phyloP scores from a whole-genome alignment of 805 yeast genomes.

The Metschnikowia santaceciliae region DNA sequence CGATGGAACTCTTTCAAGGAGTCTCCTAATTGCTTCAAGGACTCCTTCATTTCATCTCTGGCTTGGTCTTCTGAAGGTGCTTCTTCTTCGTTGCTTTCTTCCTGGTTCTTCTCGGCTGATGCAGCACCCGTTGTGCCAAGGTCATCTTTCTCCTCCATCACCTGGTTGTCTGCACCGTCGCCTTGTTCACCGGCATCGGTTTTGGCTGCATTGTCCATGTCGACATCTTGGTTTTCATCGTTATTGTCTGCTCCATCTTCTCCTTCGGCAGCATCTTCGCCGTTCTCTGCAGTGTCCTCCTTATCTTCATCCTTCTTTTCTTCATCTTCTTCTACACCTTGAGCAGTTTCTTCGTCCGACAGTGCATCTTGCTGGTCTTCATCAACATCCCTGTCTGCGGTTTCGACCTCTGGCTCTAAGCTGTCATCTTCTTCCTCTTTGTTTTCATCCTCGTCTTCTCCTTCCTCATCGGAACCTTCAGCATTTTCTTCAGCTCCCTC shows the following conservation, averaged over 20 bases:
- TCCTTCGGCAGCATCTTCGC: constrained; percentile 45
- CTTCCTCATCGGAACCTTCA: constrained; percentile 18
- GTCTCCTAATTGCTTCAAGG: constrained; percentile 87
- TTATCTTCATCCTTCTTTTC: constrained; percentile 35
- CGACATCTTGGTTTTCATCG: constrained; percentile 41
- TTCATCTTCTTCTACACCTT: constrained; percentile 37
- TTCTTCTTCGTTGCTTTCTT: constrained; percentile 35
- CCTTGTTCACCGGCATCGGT: constrained; percentile 60
- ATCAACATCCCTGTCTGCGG: constrained; percentile 14
- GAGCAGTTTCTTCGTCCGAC: constrained; percentile 29
- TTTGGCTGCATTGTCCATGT: constrained; percentile 55
- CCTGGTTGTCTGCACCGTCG: constrained; percentile 56
- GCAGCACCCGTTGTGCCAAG: constrained; percentile 64
- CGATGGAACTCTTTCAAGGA: constrained; percentile 87
- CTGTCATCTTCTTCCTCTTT: constrained; percentile 22
- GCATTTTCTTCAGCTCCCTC: constrained; percentile 14
- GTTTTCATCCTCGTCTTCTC: constrained; percentile 22
- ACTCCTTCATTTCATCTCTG: constrained; percentile 66
- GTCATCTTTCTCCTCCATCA: constrained; percentile 57
- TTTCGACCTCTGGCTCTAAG: constrained; percentile 27
- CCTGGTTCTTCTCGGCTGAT: constrained; percentile 34
- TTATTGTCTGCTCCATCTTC: constrained; percentile 50
- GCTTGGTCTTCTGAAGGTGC: constrained; percentile 46
- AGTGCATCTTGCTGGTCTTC: constrained; percentile 28
- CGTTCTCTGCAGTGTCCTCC: constrained; percentile 21